Evolutionary conservation across 441 rosid genomes (phyloP).

Genomic region (Gossypium trilobum): DNA sequence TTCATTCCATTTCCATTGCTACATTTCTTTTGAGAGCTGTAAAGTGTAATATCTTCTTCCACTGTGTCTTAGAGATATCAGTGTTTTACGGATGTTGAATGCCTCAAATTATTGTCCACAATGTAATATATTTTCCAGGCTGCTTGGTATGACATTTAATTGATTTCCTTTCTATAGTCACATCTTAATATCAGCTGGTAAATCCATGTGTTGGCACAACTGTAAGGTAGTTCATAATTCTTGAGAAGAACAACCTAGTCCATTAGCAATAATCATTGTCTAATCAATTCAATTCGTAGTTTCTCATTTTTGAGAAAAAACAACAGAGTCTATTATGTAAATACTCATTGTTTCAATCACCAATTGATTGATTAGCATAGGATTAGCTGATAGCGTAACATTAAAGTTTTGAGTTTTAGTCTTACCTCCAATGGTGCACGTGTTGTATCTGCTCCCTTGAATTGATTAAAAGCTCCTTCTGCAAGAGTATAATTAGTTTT

Average conservation of each 20-base stretch:
- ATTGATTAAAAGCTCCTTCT: not conserved
- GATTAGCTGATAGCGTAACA: not conserved
- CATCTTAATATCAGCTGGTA: not conserved
- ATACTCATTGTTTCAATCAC: not conserved
- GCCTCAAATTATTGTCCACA: not conserved
- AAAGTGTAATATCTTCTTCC: not conserved
- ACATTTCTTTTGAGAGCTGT: not conserved
- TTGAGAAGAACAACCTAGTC: not conserved
- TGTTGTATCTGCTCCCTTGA: not conserved
- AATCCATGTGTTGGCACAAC: not conserved
- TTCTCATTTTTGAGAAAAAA: not conserved
- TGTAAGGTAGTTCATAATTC: not conserved
- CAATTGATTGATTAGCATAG: not conserved
- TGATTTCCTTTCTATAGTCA: not conserved
- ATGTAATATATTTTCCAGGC: not conserved
- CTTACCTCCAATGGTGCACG: not conserved
- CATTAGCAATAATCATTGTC: not conserved
- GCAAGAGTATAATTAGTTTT: conserved; percentile 4
- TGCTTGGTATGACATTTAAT: not conserved
- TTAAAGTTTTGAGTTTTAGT: not conserved
- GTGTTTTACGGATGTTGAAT: not conserved
- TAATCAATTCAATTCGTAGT: not conserved
- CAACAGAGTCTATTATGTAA: not conserved
- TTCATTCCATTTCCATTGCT: not conserved
- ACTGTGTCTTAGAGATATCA: not conserved